Evolutionary conservation across 2,329 filamentous ascomycete species (phyloP), one percentile per base, ranked within the genome.

Genomic region (Colletotrichum spaethianum): DNA sequence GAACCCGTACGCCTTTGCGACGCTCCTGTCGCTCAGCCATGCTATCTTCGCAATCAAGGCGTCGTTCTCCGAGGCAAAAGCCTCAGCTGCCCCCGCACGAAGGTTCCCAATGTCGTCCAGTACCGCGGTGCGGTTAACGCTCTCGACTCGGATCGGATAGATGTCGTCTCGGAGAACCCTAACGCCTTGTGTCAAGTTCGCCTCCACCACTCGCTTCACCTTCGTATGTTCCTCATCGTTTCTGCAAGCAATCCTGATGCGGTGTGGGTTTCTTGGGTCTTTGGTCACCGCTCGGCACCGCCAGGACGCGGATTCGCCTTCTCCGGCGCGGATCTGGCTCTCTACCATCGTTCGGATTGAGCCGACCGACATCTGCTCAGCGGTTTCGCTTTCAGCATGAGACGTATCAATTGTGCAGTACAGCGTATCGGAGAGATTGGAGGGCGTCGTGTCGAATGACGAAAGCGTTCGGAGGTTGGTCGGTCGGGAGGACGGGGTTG

Each of bases 11-110:
- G 74, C 75, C 69, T 78, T 78, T 44, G 56, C n/a, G 14, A 55
- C 57, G 28, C 73, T 61, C 52, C 71, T 75, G 12, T 74, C 75
- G 72, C 76, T 79, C 2, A 79, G 74, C 77, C 74, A 78, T 36
- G 31, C 67, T 28, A 79, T 75, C 67, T 77, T 79, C 1, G 74
- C 74, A 46, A 78, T 67, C 46, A 67, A 26, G 20, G 65, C 63
- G 18, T 78, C 74, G 61, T 79, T 79, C 72, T 78, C 77, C 55
- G 70, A 53, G 40, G 75, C 63, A 23, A 78, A 68, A n/a, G 64
- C 70, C 50, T 77, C 74, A 11, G 66, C 63, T 7, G 52, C 52
- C 18, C 40, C 40, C 1, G 46, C 23, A n/a, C 46, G 12, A 50
- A 50, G 16, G 46, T 50, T 18, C 4, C 46, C 7, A 3, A 20